Conservation (phyloP, 495 filamentous ascomycete species). For the Neurospora discreta region DNA sequence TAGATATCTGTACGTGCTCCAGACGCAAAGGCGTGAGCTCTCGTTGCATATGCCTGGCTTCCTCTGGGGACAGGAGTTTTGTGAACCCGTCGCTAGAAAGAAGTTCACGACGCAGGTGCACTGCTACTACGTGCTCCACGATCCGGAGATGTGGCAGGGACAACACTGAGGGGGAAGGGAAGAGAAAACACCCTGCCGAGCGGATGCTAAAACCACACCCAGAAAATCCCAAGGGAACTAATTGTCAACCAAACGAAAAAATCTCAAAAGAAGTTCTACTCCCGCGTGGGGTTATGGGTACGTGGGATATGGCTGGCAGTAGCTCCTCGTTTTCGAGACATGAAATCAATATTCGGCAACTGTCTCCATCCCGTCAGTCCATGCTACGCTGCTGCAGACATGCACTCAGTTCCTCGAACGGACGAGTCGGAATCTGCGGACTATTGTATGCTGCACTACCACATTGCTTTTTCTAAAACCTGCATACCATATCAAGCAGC, state of each 20-base stretch:
- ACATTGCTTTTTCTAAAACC: neutral
- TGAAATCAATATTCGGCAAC: neutral
- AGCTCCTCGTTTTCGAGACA: neutral
- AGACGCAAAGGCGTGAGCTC: neutral
- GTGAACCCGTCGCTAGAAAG: neutral
- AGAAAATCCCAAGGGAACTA: neutral
- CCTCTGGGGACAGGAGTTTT: neutral
- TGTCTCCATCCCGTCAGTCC: neutral
- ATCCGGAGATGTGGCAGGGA: neutral
- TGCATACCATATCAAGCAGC: neutral
- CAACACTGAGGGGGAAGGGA: neutral
- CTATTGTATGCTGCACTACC: neutral
- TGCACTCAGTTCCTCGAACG: neutral
- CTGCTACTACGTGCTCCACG: neutral
- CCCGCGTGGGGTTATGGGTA: neutral
- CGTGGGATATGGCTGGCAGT: neutral
- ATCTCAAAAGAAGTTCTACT: neutral
- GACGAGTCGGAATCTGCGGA: neutral
- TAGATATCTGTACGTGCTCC: neutral
- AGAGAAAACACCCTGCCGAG: neutral
- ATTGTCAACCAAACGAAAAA: neutral
- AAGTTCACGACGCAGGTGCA: neutral
- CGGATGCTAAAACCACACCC: neutral
- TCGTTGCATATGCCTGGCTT: neutral
- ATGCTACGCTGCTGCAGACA: neutral